Evolutionary conservation across 139 green algal genomes (phyloP).

Genomic region (Raphidocelis subcapitata): DNA sequence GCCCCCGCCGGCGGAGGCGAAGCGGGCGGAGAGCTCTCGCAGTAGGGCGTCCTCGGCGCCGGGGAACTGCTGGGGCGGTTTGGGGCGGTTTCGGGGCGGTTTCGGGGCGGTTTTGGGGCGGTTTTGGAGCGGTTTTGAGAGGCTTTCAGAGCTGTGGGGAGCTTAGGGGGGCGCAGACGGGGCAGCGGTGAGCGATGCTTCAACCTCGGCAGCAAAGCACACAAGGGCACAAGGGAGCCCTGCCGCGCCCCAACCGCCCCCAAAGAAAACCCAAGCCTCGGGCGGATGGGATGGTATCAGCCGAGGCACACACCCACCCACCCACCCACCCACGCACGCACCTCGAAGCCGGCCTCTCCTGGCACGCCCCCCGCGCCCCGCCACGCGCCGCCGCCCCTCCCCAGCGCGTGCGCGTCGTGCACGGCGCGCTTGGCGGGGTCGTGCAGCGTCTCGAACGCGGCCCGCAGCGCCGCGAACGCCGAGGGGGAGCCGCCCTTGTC

Average conservation of each 20-base stretch:
- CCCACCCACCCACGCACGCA: neutral
- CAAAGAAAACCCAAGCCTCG: too few relatives aligned
- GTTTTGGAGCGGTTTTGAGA: too few relatives aligned
- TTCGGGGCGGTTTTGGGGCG: neutral
- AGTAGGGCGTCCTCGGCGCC: neutral
- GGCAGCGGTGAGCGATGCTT: too few relatives aligned
- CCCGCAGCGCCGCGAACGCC: conserved; percentile 13
- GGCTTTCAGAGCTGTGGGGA: too few relatives aligned
- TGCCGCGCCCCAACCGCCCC: too few relatives aligned
- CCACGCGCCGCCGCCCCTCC: conserved; percentile 35
- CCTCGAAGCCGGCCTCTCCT: conserved; percentile 32
- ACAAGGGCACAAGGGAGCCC: too few relatives aligned
- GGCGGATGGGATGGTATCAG: too few relatives aligned
- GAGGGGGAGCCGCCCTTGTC: conserved; percentile 31
- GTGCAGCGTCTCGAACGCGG: conserved; percentile 39
- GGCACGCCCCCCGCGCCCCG: conserved; percentile 7
- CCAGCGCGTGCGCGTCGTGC: conserved; percentile 64
- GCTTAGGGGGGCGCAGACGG: too few relatives aligned
- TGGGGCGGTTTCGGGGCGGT: neutral
- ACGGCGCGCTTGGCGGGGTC: conserved; percentile 42
- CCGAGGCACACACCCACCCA: too few relatives aligned
- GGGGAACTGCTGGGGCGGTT: neutral
- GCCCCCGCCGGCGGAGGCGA: conserved; percentile 34
- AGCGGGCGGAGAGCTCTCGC: neutral
- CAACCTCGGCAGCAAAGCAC: too few relatives aligned